Percentiles rank a stretch among this genome's conserved stretches.
phyloP scores from a whole-genome alignment of 352 stramenopile species.

The Pythium coloratum region DNA sequence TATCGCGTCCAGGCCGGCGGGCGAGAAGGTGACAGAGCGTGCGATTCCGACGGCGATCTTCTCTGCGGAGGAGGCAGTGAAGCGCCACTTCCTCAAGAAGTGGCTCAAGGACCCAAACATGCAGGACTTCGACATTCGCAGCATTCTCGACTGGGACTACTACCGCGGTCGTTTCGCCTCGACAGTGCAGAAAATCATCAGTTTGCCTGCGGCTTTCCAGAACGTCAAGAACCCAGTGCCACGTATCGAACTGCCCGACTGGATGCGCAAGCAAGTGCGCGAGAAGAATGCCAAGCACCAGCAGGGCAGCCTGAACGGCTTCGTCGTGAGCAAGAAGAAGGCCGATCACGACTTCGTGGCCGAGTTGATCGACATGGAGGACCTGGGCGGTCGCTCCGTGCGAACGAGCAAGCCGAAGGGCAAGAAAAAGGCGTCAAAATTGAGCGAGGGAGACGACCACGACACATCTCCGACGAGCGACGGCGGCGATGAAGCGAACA shows the following conservation, averaged over 20 bases:
- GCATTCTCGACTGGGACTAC: slow-evolving; percentile 99
- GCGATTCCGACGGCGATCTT: slow-evolving; percentile 99
- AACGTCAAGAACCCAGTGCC: slow-evolving; percentile 96
- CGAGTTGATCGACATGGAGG: slow-evolving; percentile 72
- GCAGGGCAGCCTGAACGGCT: slow-evolving; percentile 87
- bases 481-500: slow-evolving; percentile 25
- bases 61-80: slow-evolving; percentile 93
- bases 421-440: slow-evolving; percentile 10
- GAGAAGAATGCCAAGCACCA: slow-evolving; percentile 84
- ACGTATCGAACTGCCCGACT: slow-evolving; percentile 95
- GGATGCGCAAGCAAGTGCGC: slow-evolving; percentile 93
- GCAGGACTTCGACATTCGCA: slow-evolving; percentile 92
- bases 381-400: slow-evolving; percentile 33
- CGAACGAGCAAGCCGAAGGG: slow-evolving; percentile 13
- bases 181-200: slow-evolving; percentile 99
- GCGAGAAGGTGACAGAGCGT: slow-evolving; percentile 96
- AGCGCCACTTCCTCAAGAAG: slow-evolving; percentile 97
- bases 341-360: slow-evolving; percentile 44
- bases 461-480: slow-evolving; percentile 18
- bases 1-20: slow-evolving; percentile 90
- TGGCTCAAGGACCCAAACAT: slow-evolving; percentile 94
- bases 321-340: slow-evolving; percentile 65
- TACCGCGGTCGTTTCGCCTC: slow-evolving; percentile 88
- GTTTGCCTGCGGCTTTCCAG: slow-evolving; percentile 97
- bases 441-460: background rate